Evolutionary conservation across 2,329 filamentous ascomycete genomes (phyloP).

Genomic region (Claviceps maximensis): DNA sequence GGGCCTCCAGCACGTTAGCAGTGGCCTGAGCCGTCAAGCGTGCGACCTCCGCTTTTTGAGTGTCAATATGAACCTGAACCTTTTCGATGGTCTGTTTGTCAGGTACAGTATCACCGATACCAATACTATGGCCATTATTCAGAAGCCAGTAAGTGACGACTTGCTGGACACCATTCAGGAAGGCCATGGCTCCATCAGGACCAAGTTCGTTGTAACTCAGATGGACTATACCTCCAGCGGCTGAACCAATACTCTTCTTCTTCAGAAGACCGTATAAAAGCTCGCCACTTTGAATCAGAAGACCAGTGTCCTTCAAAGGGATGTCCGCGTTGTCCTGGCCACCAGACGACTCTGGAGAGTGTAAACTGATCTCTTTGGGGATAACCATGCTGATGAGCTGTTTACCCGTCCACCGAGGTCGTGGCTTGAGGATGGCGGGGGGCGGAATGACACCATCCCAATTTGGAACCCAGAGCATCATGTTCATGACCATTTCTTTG

Average conservation of each 20-base stretch:
- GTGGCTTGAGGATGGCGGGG: conserved; percentile 87
- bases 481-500: conserved; percentile 88
- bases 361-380: conserved; percentile 71
- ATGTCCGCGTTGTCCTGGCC: conserved; percentile 36
- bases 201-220: conserved; percentile 94
- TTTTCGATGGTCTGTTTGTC: conserved; percentile 72
- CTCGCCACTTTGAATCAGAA: conserved; percentile 76
- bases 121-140: conserved; percentile 93
- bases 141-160: conserved; percentile 96
- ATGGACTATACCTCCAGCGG: conserved; percentile 82
- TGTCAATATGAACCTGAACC: conserved; percentile 69
- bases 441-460: conserved; percentile 94
- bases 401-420: conserved; percentile 93
- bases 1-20: conserved; percentile 74
- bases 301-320: conserved; percentile 60
- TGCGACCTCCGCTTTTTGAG: conserved; percentile 70
- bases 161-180: conserved; percentile 90
- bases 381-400: conserved; percentile 92
- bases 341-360: conserved; percentile 39
- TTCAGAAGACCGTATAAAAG: conserved; percentile 80
- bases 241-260: conserved; percentile 90
- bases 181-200: conserved; percentile 71
- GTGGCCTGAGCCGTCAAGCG: conserved; percentile 66
- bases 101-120: conserved; percentile 95
- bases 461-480: conserved; percentile 92